Conservation (phyloP, 2,329 filamentous ascomycete genomes). For the Ophiosphaerella korrae region DNA sequence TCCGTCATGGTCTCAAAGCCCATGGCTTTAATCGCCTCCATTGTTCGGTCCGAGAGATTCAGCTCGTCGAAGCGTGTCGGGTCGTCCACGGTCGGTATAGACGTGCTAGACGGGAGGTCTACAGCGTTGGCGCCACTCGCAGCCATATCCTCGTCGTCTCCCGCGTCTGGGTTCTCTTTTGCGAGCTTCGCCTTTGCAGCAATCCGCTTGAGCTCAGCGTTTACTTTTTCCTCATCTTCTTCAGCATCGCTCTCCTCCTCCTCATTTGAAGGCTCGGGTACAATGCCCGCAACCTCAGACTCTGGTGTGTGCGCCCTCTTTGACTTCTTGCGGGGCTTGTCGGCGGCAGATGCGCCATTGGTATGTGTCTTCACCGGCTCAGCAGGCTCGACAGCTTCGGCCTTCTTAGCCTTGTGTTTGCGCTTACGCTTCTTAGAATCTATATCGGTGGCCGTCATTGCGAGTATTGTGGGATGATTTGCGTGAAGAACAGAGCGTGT, state of each 20-base stretch:
- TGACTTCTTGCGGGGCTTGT: conserved; percentile 49
- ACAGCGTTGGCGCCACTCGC: conserved; percentile 37
- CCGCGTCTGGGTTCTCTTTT: conserved; percentile 35
- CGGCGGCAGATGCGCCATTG: conserved; percentile 38
- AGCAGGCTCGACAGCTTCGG: conserved; percentile 29
- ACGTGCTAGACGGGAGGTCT: conserved; percentile 61
- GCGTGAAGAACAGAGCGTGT: conserved; percentile 7
- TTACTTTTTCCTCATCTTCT: conserved; percentile 40
- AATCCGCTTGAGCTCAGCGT: conserved; percentile 41
- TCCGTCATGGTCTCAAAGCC: conserved; percentile 95
- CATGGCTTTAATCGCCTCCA: conserved; percentile 88
- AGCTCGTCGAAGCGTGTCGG: conserved; percentile 79
- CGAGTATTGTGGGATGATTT: conserved; percentile 13
- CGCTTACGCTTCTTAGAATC: conserved; percentile 55
- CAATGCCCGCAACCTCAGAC: conserved; percentile 29
- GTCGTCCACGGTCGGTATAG: conserved; percentile 65
- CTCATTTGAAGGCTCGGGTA: conserved; percentile 24
- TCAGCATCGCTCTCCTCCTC: conserved; percentile 44
- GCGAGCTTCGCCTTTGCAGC: conserved; percentile 33
- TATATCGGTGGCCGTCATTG: conserved; percentile 47
- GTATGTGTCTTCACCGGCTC: conserved; percentile 36
- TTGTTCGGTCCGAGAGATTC: conserved; percentile 84
- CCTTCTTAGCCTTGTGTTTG: conserved; percentile 50
- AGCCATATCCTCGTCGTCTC: conserved; percentile 28
- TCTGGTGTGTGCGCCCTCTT: conserved; percentile 47